Base-by-base conservation (phyloP, 495 filamentous ascomycete genomes). In the Parathielavia appendiculata region DNA sequence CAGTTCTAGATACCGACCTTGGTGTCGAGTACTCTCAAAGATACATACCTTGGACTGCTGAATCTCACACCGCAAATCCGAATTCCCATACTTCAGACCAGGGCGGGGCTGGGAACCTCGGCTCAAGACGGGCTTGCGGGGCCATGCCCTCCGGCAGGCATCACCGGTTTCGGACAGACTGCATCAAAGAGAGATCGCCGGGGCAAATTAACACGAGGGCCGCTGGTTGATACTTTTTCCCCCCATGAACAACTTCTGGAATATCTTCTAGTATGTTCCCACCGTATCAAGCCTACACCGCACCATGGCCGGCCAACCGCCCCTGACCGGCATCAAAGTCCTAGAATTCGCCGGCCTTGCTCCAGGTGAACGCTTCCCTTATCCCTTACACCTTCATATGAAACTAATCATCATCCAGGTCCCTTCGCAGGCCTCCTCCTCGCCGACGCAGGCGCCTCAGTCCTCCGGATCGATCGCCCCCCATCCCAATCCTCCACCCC, bases 361-460 rank as follows among this genome's bases (percentile, higher is more conserved):
- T 46, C 91, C 92, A 68, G 90, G 91, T 90, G 77, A 41, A 67
- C 7, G 6, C 5, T 23, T 13, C 46, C 16, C n/a, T 55, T 7
- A 44, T 51, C 48, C 38, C 20, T 41, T 14, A 49, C 44, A 7
- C 16, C 38, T 7, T 16, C 38, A 51, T 11, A 23, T 26, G 12
- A 46, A 20, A 8, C 23, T 57, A 48, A 59, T 59, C 54, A 57
- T 32, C 57, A 56, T 51, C 60, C 54, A 89, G 91, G 87, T 39
- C 92, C 92, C 17, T 97, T 93, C 70, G 86, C 90, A 36, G 91
- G 90, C 60, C 82, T 97, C 51, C 83, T 97, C 26, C 84, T 96
- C 54, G 84, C 90, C 65, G 91, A 96, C 73, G 90, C 87, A 59
- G 92, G 92, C 60, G 92, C 92, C 51, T 82, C 81, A 16, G 88